Conservation (phyloP, 2,329 filamentous ascomycete species). For the Arthrobotrys megalospora region DNA sequence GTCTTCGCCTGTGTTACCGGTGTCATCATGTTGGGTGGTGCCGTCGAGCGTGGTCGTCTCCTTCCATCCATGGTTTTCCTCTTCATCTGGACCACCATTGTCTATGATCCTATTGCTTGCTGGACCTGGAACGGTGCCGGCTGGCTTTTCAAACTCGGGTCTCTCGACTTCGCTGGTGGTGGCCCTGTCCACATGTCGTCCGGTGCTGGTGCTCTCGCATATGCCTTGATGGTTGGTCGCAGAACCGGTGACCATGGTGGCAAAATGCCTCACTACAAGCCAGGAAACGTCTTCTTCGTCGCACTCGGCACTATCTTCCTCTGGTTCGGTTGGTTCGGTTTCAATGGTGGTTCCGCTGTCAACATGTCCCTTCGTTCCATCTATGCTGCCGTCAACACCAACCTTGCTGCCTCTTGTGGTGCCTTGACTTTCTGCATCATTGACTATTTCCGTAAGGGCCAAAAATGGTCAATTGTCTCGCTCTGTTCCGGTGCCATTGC, state of each 20-base stretch:
- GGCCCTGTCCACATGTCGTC: slow-evolving; percentile 77
- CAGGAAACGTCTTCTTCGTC: slow-evolving; percentile 76
- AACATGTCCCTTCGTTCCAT: slow-evolving; percentile 66
- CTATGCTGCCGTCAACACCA: slow-evolving; percentile 74
- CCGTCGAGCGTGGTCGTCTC: slow-evolving; percentile 71
- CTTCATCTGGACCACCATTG: slow-evolving; percentile 80
- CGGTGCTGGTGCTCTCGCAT: slow-evolving; percentile 76
- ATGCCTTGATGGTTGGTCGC: slow-evolving; percentile 76
- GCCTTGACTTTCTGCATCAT: slow-evolving; percentile 72
- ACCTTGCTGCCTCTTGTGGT: slow-evolving; percentile 73
- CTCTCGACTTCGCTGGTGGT: slow-evolving; percentile 75
- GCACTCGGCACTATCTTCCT: slow-evolving; percentile 77
- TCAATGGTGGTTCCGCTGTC: slow-evolving; percentile 68
- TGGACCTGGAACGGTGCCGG: slow-evolving; percentile 79
- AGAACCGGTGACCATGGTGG: slow-evolving; percentile 70
- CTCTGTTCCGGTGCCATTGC: slow-evolving; percentile 73
- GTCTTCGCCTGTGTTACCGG: slow-evolving; percentile 76
- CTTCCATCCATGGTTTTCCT: slow-evolving; percentile 61
- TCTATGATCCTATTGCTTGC: slow-evolving; percentile 94
- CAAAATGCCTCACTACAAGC: slow-evolving; percentile 68
- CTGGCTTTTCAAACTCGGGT: slow-evolving; percentile 76
- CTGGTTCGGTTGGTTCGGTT: slow-evolving; percentile 76
- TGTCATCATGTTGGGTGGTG: slow-evolving; percentile 77
- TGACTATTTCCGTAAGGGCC: slow-evolving; percentile 70
- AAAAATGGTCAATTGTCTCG: slow-evolving; percentile 71